A percentile compares a stretch with the other conserved stretches of the same genome.
phyloP scores from a whole-genome alignment of 2,329 filamentous ascomycete genomes.

The Phialocephala subalpina region DNA sequence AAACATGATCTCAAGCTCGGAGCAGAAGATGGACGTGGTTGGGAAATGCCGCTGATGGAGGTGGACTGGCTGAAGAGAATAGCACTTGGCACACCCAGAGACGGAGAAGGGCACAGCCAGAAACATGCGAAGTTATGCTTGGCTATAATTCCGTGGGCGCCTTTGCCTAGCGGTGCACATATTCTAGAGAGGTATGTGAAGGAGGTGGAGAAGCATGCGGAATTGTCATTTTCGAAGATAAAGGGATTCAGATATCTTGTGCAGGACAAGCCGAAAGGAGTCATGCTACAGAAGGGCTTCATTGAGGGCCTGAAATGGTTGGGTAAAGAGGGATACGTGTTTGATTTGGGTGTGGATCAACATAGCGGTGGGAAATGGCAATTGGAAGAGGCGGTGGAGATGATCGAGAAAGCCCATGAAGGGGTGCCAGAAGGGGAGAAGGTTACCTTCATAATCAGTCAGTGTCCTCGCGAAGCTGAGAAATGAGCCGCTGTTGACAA shows the following conservation, averaged over 20 bases:
- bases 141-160: slow-evolving; percentile 87
- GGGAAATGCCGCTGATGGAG: slow-evolving; percentile 75
- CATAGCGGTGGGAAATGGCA: slow-evolving; percentile 78
- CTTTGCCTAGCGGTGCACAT: slow-evolving; percentile 69
- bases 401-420: slow-evolving; percentile 73
- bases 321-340: slow-evolving; percentile 69
- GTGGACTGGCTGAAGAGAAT: slow-evolving; percentile 74
- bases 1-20: slow-evolving; percentile 63
- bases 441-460: slow-evolving; percentile 48
- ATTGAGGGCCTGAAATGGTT: slow-evolving; percentile 72
- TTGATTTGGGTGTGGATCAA: slow-evolving; percentile 87
- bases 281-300: slow-evolving; percentile 69
- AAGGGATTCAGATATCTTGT: slow-evolving; percentile 85
- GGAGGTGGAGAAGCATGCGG: slow-evolving; percentile 66
- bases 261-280: slow-evolving; percentile 76
- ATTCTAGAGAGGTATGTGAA: slow-evolving; percentile 72
- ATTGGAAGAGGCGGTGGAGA: slow-evolving; percentile 73
- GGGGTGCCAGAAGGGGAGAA: slow-evolving; percentile 65
- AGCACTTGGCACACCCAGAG: slow-evolving; percentile 63
- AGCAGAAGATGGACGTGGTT: slow-evolving; percentile 60
- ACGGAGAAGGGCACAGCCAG: slow-evolving; percentile 64
- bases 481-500: neutral
- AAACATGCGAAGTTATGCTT: slow-evolving; percentile 64
- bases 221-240: slow-evolving; percentile 69
- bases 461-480: slow-evolving; percentile 8